Base-by-base conservation (phyloP, 306 rosid species). In the Quercus rubra region DNA sequence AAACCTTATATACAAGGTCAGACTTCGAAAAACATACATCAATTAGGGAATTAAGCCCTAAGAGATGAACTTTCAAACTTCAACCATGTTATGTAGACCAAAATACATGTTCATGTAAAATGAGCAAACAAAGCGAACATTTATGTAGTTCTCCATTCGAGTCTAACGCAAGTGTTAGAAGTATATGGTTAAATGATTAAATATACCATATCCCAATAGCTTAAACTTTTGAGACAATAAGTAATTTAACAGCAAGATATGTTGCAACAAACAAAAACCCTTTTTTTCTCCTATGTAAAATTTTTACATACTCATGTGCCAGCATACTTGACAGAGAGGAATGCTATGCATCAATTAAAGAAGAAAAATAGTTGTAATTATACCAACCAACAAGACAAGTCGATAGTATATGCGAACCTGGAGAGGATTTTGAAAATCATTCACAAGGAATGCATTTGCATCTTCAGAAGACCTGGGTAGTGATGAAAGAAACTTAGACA, bases 351-450 rank as follows among this genome's bases (percentile, higher is more conserved):
- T 11, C 67, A 70, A 30, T 15, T 17, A 35, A 49, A 23, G n/a
- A 71, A 59, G 2, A 33, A 3, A 33, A 67, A 5, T 59, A 59
- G 31, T 21, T 20, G 66, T 67, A 10, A 67, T 9, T 67, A 5
- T 67, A 67, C n/a, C 15, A 72, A 27, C 77, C 38, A 74, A 79
- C 75, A 28, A 78, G 49, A 72, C 30, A 73, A 78, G 58, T 62
- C 41, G 43, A 77, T 62, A 64, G 74, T 74, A 71, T 55, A 59
- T 38, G 54, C 80, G 61, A 78, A 93, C 99, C 98, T 93, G 99
- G 71, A 96, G 92, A 31, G 98, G 96, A 90, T 87, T 91, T 88
- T 90, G 89, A 86, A 90, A 93, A 88, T 96, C 97, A 85, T 96
- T 93, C 70, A 96, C 92, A 27, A 91, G 85, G 83, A 93, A 93